Evolutionary conservation across 148 eudicot genomes (phyloP), one percentile per base, ranked within the genome.

Genomic region (Diospyros kaki): DNA sequence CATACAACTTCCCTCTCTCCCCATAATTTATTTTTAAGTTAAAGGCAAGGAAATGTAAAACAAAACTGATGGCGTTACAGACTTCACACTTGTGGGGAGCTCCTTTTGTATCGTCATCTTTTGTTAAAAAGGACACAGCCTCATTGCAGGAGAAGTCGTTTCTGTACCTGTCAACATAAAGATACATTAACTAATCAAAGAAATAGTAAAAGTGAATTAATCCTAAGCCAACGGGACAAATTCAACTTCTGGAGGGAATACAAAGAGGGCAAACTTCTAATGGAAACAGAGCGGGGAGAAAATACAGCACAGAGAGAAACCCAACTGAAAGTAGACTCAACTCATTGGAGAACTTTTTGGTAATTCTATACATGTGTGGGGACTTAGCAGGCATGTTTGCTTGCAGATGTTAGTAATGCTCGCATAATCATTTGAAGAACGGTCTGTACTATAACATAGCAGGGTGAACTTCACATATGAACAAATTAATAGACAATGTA

Each of bases 161-260:
- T 13, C 51, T 70, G 41, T 70, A 70, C 74, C 74, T 72, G 74
- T 53, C 74, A 58, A 71, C 38, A 58, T 4, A 17, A 58, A 58
- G 28, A 11, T 17, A 42, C 8, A 28, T 28, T 28, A 28, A 28
- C 28, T 28, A 28, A 28, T 28, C 28, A 28, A 28, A 28, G 28
- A 28, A 28, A 28, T 28, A 28, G 28, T 28, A 28, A 28, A 28
- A 28, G 28, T 28, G 28, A 28, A 28, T 28, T 28, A 28, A 28
- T 28, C 28, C 28, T 28, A 28, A 28, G 28, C 28, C 28, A 28
- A 28, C 28, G 28, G 28, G 28, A 28, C 28, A 28, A 28, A 28
- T 28, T 28, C 28, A 28, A 28, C 28, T 0, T 28, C 28, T 28
- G 28, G 0, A 28, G 28, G 28, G 28, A 28, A 28, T 28, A 28